Base-by-base conservation (phyloP, 192 early-diverging fungal genomes). In the Coemansia sp. region DNA sequence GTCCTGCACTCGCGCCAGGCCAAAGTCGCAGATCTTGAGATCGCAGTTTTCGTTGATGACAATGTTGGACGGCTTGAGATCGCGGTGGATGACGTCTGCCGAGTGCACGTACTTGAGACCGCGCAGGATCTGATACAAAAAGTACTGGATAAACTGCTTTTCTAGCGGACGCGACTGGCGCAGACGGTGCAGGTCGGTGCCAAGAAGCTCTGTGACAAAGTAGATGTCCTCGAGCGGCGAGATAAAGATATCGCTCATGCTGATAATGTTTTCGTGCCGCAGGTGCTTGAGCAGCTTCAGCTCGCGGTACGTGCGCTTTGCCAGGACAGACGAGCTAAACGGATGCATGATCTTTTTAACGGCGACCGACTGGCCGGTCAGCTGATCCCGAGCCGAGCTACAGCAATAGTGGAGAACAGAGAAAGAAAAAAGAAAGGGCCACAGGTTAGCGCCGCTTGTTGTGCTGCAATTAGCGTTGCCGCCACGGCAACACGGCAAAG, bases 11-110 rank as follows among this genome's bases (percentile, higher is more conserved):
- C 96, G 90, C 4, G 96, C 96, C 50, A 99, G 76, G 4, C 96
- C 96, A 77, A 99, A 96, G 78, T 99, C 96, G 79, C 95, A 97
- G 69, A 99, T 99, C 85, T 95, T 98, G 40, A 98, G 85, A 73
- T 98, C 96, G 71, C 96, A 96, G 83, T 98, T 96, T 68, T 96
- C 95, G 72, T 97, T 97, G 68, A 98, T 89, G 20, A 98, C 86
- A 76, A 98, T 93, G 68, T 98, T 98, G 76, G 90, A 91, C 12
- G 96, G 96, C 87, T 95, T 95, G 85, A 98, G 83, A 66, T 97
- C 96, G 65, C 96, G 86, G 77, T 99, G 96, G 40, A 97, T 89
- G 36, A 97, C 95, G 34, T 94, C 95, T 29, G 94, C 95, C 1
- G 92, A 92, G 83, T 99, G 96, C 20, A 99, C 87, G 69, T 97